phyloP scores from a whole-genome alignment of 225 moss, liverwort and hornwort species.

The Takakia lepidozioides region DNA sequence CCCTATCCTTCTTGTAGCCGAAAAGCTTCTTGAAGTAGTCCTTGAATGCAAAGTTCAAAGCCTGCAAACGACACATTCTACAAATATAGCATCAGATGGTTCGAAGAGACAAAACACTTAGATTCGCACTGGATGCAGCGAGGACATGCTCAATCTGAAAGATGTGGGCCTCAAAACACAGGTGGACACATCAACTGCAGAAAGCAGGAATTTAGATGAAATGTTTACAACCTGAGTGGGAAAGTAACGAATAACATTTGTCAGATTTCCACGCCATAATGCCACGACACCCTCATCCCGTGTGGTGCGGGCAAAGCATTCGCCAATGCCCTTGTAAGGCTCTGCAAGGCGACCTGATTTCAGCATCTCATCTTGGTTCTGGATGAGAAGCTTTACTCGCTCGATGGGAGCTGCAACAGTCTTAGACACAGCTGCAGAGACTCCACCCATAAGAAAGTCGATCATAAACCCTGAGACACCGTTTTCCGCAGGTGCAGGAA shows the following conservation, averaged over 20 bases:
- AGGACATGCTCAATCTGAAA: no score
- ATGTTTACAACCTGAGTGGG: slow-evolving; percentile 3
- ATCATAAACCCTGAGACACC: slow-evolving; percentile 23
- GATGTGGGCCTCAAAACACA: no score
- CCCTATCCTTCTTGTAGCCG: no score
- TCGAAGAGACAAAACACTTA: no score
- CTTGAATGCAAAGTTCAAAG: no score
- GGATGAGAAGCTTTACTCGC: slow-evolving; percentile 33
- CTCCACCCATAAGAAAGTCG: slow-evolving; percentile 6
- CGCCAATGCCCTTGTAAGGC: slow-evolving; percentile 48
- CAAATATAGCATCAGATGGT: no score
- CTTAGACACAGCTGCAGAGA: slow-evolving; percentile 3
- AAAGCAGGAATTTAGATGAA: no score
- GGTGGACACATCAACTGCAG: no score
- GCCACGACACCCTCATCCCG: slow-evolving; percentile 23
- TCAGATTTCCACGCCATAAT: slow-evolving; percentile 29
- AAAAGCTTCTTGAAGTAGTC: no score
- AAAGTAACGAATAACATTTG: slow-evolving; percentile 18
- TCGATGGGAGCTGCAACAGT: background rate
- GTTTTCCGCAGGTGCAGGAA: slow-evolving; percentile 27
- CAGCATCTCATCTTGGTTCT: slow-evolving; percentile 54
- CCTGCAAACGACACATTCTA: no score
- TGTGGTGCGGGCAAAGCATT: slow-evolving; percentile 33
- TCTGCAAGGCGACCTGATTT: slow-evolving; percentile 37
- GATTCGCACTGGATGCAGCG: no score